These are phyloP conservation scores for Drosera capensis DNA, from an alignment of 148 eudicot species.

Conservation along the genomic window DNA sequence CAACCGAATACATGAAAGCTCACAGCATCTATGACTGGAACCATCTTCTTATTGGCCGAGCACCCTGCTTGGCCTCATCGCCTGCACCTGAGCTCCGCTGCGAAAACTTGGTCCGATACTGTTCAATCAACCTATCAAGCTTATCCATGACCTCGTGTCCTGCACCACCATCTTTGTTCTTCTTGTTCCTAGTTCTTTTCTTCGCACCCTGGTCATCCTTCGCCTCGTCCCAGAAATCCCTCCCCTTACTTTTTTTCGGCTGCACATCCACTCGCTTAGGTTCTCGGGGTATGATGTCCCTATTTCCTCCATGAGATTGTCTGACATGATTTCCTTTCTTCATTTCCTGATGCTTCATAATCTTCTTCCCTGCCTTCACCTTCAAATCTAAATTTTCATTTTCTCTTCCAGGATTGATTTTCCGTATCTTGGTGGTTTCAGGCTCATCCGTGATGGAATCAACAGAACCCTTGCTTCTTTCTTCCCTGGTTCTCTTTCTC, in stretches of 20 bases:
- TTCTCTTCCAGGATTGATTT: slow-evolving; percentile 4
- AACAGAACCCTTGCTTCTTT: slow-evolving; percentile 9
- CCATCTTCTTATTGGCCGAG: slow-evolving; percentile 66
- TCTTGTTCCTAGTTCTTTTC: slow-evolving; percentile 28
- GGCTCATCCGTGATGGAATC: slow-evolving; percentile 12
- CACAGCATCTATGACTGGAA: slow-evolving; percentile 71
- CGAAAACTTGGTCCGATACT: slow-evolving; percentile 56
- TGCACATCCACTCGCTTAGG: slow-evolving; percentile 2
- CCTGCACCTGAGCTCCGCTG: slow-evolving; percentile 22
- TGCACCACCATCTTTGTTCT: slow-evolving; percentile 45
- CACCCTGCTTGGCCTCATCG: slow-evolving; percentile 41
- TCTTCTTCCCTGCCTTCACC: slow-evolving; percentile 3
- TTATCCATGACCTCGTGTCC: slow-evolving; percentile 65
- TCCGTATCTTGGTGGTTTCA: slow-evolving; percentile 18
- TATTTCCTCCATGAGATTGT: slow-evolving; percentile 5
- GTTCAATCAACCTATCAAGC: slow-evolving; percentile 62
- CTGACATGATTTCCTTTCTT: slow-evolving; percentile 8
- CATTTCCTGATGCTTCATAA: slow-evolving; percentile 8
- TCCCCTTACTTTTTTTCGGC: slow-evolving; percentile 23
- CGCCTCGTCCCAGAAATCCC: slow-evolving; percentile 9
- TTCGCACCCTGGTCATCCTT: slow-evolving; percentile 13
- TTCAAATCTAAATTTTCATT: slow-evolving; percentile 5
- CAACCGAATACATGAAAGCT: too few relatives aligned
- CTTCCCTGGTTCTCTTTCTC: slow-evolving; percentile 6
- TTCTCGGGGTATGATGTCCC: slow-evolving; percentile 4